Evolutionary conservation across 371 early-diverging fungal species (phyloP).

Genomic region (Basidiobolus meristosporus): DNA sequence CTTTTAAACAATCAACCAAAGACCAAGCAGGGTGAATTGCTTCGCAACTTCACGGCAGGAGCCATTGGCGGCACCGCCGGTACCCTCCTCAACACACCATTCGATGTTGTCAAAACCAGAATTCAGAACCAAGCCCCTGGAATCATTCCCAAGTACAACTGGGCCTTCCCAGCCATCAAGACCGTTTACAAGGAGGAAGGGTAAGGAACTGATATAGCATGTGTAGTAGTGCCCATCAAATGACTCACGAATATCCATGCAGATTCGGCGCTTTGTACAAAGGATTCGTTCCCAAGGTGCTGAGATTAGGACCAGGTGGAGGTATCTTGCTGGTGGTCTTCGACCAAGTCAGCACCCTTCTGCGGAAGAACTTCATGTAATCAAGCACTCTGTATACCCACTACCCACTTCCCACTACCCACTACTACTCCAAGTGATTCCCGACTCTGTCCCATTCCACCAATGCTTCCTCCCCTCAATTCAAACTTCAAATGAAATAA

Average conservation of each 20-base stretch:
- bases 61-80: constrained; percentile 89
- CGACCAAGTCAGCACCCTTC: constrained; percentile 68
- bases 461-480: no score
- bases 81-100: constrained; percentile 86
- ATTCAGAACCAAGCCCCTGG: constrained; percentile 68
- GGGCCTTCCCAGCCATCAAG: constrained; percentile 69
- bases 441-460: no score
- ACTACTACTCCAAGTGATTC: no score
- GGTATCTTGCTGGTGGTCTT: constrained; percentile 85
- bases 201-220: constrained; percentile 15
- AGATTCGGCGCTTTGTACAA: constrained; percentile 77
- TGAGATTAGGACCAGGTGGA: constrained; percentile 89
- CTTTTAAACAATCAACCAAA: constrained; percentile 2
- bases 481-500: no score
- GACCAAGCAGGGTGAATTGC: constrained; percentile 53
- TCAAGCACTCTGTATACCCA: no score
- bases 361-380: constrained; percentile 37
- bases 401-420: no score
- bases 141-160: constrained; percentile 58
- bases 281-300: constrained; percentile 92
- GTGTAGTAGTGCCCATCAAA: background rate
- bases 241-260: constrained; percentile 1
- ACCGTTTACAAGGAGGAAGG: constrained; percentile 87
- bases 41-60: constrained; percentile 83
- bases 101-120: constrained; percentile 94